phyloP scores from a whole-genome alignment of 192 early-diverging fungal genomes.

The Gaertneriomyces semiglobifer region DNA sequence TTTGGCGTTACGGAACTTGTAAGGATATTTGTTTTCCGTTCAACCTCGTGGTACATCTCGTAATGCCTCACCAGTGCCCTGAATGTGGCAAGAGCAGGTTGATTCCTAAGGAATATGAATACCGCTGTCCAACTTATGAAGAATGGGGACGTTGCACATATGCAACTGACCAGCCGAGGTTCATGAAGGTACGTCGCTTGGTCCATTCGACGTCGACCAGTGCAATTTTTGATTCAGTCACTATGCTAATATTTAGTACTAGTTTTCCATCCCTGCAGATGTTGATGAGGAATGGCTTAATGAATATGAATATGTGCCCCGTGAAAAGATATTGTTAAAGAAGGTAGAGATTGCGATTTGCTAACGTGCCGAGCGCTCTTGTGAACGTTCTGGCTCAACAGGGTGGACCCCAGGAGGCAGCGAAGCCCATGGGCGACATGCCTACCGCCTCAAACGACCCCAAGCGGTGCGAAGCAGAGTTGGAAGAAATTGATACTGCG shows the following conservation, averaged over 20 bases:
- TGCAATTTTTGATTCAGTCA: not conserved
- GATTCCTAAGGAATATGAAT: slow-evolving; percentile 1
- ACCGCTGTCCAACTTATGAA: slow-evolving; percentile 17
- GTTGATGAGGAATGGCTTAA: slow-evolving; percentile 6
- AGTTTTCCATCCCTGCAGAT: slow-evolving; percentile 12
- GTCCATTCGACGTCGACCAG: not conserved
- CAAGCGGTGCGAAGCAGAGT: not conserved
- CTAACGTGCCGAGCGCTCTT: not conserved
- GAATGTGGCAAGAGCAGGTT: slow-evolving; percentile 11
- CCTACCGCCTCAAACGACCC: not conserved
- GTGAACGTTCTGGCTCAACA: not conserved
- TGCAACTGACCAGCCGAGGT: slow-evolving; percentile 6
- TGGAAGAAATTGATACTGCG: slow-evolving; percentile 4
- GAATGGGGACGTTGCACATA: slow-evolving; percentile 23
- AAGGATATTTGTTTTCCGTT: too few species aligned
- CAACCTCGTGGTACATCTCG: too few species aligned
- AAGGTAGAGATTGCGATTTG: not conserved
- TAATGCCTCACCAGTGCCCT: slow-evolving; percentile 1
- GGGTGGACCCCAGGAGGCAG: not conserved
- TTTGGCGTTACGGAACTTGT: slow-evolving; percentile 17
- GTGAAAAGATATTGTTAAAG: not conserved
- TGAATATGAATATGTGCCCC: slow-evolving; percentile 2
- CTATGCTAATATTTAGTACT: not conserved
- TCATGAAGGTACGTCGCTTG: not conserved
- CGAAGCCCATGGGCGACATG: too few species aligned